phyloP scores from a whole-genome alignment of 1,284 basidiomycete species.

The Vanrija sp. region DNA sequence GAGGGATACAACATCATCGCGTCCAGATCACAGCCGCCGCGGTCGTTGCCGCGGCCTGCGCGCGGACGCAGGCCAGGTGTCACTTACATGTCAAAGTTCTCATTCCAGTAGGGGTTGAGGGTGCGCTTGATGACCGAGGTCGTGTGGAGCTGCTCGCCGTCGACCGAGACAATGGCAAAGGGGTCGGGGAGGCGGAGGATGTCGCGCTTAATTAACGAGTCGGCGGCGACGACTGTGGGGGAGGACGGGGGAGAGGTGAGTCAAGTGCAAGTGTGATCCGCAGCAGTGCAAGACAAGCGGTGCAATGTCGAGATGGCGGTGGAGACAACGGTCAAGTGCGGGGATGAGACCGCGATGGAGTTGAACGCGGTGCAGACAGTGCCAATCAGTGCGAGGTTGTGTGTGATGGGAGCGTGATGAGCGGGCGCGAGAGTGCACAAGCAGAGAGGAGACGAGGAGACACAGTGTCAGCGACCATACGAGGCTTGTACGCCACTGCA shows the following conservation, averaged over 20 bases:
- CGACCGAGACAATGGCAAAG: constrained; percentile 90
- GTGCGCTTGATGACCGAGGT: constrained; percentile 86
- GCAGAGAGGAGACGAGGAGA: not conserved
- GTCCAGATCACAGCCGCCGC: not conserved
- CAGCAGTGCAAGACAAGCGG: not conserved
- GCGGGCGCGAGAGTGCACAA: not conserved
- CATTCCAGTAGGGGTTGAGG: constrained; percentile 89
- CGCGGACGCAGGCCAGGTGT: not conserved
- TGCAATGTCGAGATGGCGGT: not conserved
- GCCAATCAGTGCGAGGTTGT: not conserved
- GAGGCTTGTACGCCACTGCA: not conserved
- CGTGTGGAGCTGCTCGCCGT: constrained; percentile 89
- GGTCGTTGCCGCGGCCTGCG: not conserved
- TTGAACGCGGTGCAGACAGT: too few relatives aligned
- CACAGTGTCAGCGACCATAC: too few relatives aligned
- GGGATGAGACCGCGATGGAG: not conserved
- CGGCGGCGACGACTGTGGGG: constrained; percentile 74
- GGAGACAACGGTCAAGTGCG: not conserved
- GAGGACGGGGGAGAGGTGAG: not conserved
- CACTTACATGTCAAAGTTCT: constrained; percentile 77
- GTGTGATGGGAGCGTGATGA: not conserved
- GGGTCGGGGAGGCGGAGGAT: constrained; percentile 89
- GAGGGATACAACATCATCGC: not conserved
- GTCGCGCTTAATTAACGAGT: constrained; percentile 82
- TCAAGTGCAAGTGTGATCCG: not conserved